Percentiles rank a stretch among this genome's conserved stretches.
Conservation (phyloP, 768 basidiomycete genomes). For the Macrolepiota dolichaula region DNA sequence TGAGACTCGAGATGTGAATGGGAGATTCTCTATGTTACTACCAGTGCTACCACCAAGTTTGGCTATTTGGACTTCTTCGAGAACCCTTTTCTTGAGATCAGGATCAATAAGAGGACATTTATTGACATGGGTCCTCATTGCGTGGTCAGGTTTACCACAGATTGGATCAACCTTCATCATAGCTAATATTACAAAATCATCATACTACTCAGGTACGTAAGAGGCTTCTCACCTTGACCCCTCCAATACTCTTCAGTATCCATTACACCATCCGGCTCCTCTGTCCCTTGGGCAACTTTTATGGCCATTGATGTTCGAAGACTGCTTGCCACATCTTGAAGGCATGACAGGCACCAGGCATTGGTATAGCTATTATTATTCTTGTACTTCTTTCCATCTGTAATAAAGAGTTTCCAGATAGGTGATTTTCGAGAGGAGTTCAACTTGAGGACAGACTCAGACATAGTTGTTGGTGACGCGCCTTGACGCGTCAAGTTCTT, state of each 20-base stretch:
- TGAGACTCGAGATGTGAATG: not conserved
- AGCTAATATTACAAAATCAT: not conserved
- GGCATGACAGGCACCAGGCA: not conserved
- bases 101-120: not conserved
- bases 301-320: not conserved
- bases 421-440: not conserved
- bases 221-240: not conserved
- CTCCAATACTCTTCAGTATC: not conserved
- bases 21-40: not conserved
- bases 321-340: not conserved
- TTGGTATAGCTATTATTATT: not conserved
- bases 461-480: too few species aligned
- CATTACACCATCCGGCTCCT: not conserved
- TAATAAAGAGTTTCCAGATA: not conserved
- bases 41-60: not conserved
- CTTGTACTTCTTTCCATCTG: not conserved
- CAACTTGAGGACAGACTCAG: too few species aligned
- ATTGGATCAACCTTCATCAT: not conserved
- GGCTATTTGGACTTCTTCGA: not conserved
- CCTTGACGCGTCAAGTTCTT: too few species aligned
- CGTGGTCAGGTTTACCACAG: not conserved
- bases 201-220: too few species aligned
- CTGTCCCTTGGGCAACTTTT: not conserved
- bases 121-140: not conserved
- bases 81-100: not conserved